Conservation (phyloP, 2,329 filamentous ascomycete species). For the Malbranchea zuffiana region DNA sequence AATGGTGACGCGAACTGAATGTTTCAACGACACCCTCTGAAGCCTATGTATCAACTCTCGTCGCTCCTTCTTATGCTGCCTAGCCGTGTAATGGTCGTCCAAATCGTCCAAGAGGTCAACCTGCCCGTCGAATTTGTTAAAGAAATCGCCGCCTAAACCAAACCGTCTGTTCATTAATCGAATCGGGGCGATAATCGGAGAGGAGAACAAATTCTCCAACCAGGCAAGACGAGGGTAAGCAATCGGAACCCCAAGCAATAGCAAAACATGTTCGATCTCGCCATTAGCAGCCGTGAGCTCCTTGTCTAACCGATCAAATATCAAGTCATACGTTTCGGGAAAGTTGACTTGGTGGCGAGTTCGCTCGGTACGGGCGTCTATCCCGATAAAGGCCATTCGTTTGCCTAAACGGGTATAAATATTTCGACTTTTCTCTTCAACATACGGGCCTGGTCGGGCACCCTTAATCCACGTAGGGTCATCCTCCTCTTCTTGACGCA, state of each 20-base stretch:
- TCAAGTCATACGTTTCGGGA: slow-evolving; percentile 49
- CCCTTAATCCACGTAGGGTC: slow-evolving; percentile 73
- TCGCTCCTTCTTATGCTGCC: slow-evolving; percentile 82
- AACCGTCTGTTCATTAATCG: slow-evolving; percentile 86
- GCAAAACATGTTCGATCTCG: slow-evolving; percentile 51
- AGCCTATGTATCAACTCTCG: slow-evolving; percentile 57
- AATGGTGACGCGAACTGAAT: slow-evolving; percentile 50
- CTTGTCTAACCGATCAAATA: slow-evolving; percentile 45
- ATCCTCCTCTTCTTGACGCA: slow-evolving; percentile 46
- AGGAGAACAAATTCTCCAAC: slow-evolving; percentile 84
- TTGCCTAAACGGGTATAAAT: slow-evolving; percentile 54
- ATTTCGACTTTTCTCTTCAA: slow-evolving; percentile 50
- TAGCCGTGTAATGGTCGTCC: slow-evolving; percentile 72
- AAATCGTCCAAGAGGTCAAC: slow-evolving; percentile 55
- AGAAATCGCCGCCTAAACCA: slow-evolving; percentile 70
- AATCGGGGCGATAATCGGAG: slow-evolving; percentile 76
- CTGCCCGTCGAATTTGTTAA: slow-evolving; percentile 84
- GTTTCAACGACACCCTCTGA: slow-evolving; percentile 46
- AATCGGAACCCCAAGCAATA: slow-evolving; percentile 62
- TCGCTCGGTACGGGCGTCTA: slow-evolving; percentile 56
- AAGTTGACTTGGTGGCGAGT: slow-evolving; percentile 94
- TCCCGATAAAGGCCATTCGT: slow-evolving; percentile 52
- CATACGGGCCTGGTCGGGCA: slow-evolving; percentile 56
- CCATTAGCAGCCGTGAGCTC: slow-evolving; percentile 43
- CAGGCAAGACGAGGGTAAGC: slow-evolving; percentile 68